Conservation (phyloP, 192 early-diverging fungal species). For the Coemansia sp. region DNA sequence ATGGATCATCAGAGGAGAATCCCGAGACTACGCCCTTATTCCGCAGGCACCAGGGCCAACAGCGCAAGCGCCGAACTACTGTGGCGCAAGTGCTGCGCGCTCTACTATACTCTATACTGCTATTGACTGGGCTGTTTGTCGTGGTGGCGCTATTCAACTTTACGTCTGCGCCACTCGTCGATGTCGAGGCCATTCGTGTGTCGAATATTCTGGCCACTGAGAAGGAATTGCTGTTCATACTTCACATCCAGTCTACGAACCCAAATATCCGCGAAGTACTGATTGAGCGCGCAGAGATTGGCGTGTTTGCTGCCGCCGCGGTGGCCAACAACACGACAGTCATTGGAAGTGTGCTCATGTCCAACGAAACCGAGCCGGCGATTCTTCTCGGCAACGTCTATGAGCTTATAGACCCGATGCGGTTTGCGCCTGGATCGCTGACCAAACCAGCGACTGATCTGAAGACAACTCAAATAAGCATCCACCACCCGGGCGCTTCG, state of each 20-base stretch:
- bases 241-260: slow-evolving; percentile 63
- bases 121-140: slow-evolving; percentile 38
- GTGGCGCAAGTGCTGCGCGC: slow-evolving; percentile 30
- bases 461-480: slow-evolving; percentile 52
- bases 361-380: slow-evolving; percentile 49
- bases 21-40: slow-evolving; percentile 55
- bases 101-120: slow-evolving; percentile 20
- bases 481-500: slow-evolving; percentile 48
- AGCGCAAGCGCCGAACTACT: slow-evolving; percentile 39
- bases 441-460: slow-evolving; percentile 27
- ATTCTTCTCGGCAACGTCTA: slow-evolving; percentile 53
- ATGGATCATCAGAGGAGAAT: slow-evolving; percentile 53
- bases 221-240: slow-evolving; percentile 68
- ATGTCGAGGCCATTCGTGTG: slow-evolving; percentile 55
- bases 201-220: slow-evolving; percentile 65
- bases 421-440: slow-evolving; percentile 47
- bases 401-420: slow-evolving; percentile 53
- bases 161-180: slow-evolving; percentile 53
- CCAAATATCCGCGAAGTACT: slow-evolving; percentile 61
- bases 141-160: slow-evolving; percentile 51
- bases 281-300: slow-evolving; percentile 60
- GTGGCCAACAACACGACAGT: slow-evolving; percentile 22
- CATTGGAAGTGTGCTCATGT: background rate
- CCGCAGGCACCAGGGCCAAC: slow-evolving; percentile 37
- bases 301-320: slow-evolving; percentile 64